Conservation (phyloP, 768 basidiomycete species). For the Porpolomopsis calyptriformis region DNA sequence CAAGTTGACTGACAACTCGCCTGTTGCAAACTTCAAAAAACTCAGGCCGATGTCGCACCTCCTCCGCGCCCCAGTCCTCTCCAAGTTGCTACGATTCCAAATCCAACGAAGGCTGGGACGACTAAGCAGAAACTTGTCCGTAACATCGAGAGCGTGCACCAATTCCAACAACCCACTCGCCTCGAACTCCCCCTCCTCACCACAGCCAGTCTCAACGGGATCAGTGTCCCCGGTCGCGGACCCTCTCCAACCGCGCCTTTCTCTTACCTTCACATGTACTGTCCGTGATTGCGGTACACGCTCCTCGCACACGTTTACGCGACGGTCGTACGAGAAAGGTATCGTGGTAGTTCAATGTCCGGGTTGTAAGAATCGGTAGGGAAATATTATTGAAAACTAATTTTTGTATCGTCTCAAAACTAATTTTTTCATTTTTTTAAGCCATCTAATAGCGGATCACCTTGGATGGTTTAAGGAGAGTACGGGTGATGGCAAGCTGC, state of each 20-base stretch:
- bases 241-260: slow-evolving; percentile 46
- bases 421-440: slow-evolving; percentile 17
- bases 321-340: slow-evolving; percentile 74
- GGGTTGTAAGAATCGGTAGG: slow-evolving; percentile 76
- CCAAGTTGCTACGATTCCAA: no score
- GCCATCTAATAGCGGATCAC: slow-evolving; percentile 83
- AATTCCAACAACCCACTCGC: neutral
- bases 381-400: no score
- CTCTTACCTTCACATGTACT: slow-evolving; percentile 81
- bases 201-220: slow-evolving; percentile 17
- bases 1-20: no score
- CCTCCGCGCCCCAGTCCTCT: no score
- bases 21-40: no score
- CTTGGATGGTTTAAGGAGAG: slow-evolving; percentile 86
- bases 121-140: no score
- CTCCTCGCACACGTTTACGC: slow-evolving; percentile 82
- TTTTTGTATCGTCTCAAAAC: neutral
- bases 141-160: no score
- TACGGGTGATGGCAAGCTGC: slow-evolving; percentile 59
- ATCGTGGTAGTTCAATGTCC: slow-evolving; percentile 91
- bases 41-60: no score
- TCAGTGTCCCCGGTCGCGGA: slow-evolving; percentile 29
- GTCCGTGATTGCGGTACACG: slow-evolving; percentile 55
- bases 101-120: no score
- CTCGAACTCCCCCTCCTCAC: neutral